A percentile compares a stretch with the other conserved stretches of the same genome.
phyloP scores from a whole-genome alignment of 202 grass and related monocot genomes.

The Brachypodium distachyon region DNA sequence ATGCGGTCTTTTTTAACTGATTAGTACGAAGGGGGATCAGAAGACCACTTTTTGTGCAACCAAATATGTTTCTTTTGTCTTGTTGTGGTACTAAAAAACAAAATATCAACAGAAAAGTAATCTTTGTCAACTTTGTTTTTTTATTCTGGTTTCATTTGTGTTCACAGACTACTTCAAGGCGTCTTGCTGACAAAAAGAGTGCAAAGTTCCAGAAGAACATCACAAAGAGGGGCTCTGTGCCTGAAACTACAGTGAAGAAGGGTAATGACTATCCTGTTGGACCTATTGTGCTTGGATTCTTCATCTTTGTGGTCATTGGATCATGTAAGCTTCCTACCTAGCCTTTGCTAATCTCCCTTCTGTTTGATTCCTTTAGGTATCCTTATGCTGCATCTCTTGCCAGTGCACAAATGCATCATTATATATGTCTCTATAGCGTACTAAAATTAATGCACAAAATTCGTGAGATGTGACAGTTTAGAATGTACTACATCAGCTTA shows the following conservation, averaged over 20 bases:
- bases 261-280: constrained; percentile 85
- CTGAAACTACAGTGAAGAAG: constrained; percentile 79
- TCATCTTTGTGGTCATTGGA: constrained; percentile 88
- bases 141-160: not conserved
- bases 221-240: constrained; percentile 63
- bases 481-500: not conserved
- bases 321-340: constrained; percentile 50
- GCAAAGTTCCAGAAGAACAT: constrained; percentile 92
- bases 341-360: not conserved
- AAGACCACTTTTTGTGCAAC: not conserved
- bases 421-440: not conserved
- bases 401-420: not conserved
- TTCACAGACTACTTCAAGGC: constrained; percentile 75
- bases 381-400: not conserved
- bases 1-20: not conserved
- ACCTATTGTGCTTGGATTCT: constrained; percentile 81
- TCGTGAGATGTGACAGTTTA: not conserved
- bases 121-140: not conserved
- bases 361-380: not conserved
- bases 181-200: constrained; percentile 69
- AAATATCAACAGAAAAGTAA: too few species aligned
- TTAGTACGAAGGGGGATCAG: not conserved
- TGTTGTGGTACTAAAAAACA: not conserved
- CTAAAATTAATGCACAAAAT: not conserved
- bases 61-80: not conserved